Evolutionary conservation across 2,329 filamentous ascomycete genomes (phyloP), one percentile per base, ranked within the genome.

Genomic region (Zymoseptoria ardabiliae): DNA sequence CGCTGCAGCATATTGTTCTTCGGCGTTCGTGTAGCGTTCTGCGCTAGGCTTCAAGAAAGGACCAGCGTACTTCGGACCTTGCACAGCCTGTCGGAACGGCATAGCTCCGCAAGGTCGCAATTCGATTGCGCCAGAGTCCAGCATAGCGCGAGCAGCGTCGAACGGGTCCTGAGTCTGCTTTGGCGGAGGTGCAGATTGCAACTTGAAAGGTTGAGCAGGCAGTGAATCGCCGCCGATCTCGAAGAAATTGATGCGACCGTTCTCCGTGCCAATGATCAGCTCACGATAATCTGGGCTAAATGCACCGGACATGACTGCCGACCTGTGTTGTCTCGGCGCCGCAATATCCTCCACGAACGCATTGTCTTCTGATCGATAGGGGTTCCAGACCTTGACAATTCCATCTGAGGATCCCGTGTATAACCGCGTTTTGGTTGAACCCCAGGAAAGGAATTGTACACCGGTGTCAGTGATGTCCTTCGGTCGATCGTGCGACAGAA

Each of bases 371-470:
- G 81, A 75, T 9, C 76, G 75, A 51, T 79, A 77, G 2, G 84
- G 79, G 67, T 86, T 78, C 84, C 84, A 87, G 2, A 75, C 73
- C 60, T 85, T 85, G 48, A 87, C 72, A 0, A 81, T 72, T 2
- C 84, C 84, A 67, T 87, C 84, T 4, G 83, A 85, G 5, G 81
- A 81, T 17, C 83, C 84, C 22, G 81, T 84, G 68, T 82, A 85
- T 8, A 86, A 74, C 1, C 81, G 74, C 6, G 77, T 76, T 19
- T 77, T 73, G 4, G 76, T 77, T 3, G 78, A 71, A 6, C 80
- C 82, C 84, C 84, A 87, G 0, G 82, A 75, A 2, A 83, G 75
- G 61, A 85, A 79, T 19, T 80, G 78, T 0, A 86, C 78, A 0
- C 84, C 84, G 6, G 82, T 81, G 62, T 86, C 84, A 4, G 76